Conservation (phyloP, 2,329 filamentous ascomycete species). For the Ilyonectria mors-panacis region DNA sequence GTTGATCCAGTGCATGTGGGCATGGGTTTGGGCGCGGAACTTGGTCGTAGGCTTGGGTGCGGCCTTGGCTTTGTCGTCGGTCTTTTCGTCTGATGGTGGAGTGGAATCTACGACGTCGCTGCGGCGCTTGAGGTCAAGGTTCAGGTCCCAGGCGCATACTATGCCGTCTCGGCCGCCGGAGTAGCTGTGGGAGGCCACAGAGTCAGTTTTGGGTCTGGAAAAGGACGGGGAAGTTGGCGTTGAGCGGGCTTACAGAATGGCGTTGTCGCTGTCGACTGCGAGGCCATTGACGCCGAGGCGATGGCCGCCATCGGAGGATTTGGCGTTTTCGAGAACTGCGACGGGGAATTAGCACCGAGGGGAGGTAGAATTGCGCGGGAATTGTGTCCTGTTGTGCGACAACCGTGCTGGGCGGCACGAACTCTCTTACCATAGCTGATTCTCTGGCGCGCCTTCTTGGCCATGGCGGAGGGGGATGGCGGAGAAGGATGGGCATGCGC, state of each 20-base stretch:
- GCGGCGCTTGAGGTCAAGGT: slow-evolving; percentile 72
- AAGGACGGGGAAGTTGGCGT: slow-evolving; percentile 19
- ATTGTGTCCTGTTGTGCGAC: neutral
- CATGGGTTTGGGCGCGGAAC: slow-evolving; percentile 75
- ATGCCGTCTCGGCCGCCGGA: slow-evolving; percentile 96
- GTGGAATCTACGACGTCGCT: slow-evolving; percentile 48
- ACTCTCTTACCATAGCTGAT: slow-evolving; percentile 76
- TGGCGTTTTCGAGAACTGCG: slow-evolving; percentile 72
- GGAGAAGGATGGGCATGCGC: slow-evolving; percentile 41
- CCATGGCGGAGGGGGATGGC: slow-evolving; percentile 62
- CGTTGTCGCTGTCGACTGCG: slow-evolving; percentile 85
- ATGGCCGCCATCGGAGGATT: slow-evolving; percentile 81
- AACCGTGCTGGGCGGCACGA: slow-evolving; percentile 20
- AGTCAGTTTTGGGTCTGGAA: slow-evolving; percentile 33
- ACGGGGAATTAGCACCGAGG: slow-evolving; percentile 17
- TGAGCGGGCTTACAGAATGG: slow-evolving; percentile 80
- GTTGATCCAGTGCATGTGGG: slow-evolving; percentile 97
- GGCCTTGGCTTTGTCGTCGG: slow-evolving; percentile 52
- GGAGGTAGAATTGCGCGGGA: neutral
- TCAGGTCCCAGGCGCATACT: slow-evolving; percentile 95
- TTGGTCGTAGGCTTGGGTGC: slow-evolving; percentile 65
- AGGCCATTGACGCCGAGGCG: slow-evolving; percentile 95
- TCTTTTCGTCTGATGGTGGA: slow-evolving; percentile 46
- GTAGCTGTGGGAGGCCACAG: slow-evolving; percentile 72
- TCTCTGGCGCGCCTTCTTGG: slow-evolving; percentile 78